Evolutionary conservation across 345 rosid genomes (phyloP).

Genomic region (Arabis hirsuta): DNA sequence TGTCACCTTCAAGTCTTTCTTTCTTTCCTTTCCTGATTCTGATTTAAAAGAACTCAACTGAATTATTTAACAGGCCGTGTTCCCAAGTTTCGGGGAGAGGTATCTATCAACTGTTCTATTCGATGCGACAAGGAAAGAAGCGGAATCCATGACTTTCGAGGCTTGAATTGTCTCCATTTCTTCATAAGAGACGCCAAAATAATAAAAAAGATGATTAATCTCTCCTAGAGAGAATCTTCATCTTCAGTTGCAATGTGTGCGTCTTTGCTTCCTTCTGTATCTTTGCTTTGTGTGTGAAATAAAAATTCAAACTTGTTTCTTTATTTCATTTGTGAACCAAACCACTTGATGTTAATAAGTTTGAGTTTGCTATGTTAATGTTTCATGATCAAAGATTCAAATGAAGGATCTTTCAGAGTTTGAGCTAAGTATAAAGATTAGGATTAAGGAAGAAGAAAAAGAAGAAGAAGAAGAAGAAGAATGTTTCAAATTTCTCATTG

Average conservation of each 20-base stretch:
- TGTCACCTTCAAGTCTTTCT: background rate
- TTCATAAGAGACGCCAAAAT: constrained; percentile 25
- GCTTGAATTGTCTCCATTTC: constrained; percentile 41
- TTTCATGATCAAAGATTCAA: constrained; percentile 48
- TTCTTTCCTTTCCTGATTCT: background rate
- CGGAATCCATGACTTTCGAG: constrained; percentile 62
- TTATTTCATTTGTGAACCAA: constrained; percentile 1
- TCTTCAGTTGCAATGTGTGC: constrained; percentile 21
- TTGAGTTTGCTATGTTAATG: background rate
- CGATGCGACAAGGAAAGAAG: constrained; percentile 69
- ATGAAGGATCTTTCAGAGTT: constrained; percentile 62
- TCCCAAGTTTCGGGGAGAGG: constrained; percentile 82
- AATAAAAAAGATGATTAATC: constrained; percentile 27
- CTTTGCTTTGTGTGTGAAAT: constrained; percentile 20
- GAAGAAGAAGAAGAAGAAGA: constrained; percentile 57
- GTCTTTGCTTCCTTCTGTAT: constrained; percentile 32
- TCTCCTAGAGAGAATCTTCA: constrained; percentile 13
- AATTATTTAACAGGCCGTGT: constrained; percentile 59
- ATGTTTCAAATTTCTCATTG: background rate
- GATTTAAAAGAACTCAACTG: constrained; percentile 9
- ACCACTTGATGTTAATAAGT: constrained; percentile 12
- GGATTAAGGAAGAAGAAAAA: constrained; percentile 49
- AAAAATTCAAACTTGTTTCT: constrained; percentile 11
- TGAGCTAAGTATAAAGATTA: constrained; percentile 47
- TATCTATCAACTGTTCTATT: constrained; percentile 72